Base-by-base conservation (phyloP, 768 basidiomycete species). In the Boletales sp. region DNA sequence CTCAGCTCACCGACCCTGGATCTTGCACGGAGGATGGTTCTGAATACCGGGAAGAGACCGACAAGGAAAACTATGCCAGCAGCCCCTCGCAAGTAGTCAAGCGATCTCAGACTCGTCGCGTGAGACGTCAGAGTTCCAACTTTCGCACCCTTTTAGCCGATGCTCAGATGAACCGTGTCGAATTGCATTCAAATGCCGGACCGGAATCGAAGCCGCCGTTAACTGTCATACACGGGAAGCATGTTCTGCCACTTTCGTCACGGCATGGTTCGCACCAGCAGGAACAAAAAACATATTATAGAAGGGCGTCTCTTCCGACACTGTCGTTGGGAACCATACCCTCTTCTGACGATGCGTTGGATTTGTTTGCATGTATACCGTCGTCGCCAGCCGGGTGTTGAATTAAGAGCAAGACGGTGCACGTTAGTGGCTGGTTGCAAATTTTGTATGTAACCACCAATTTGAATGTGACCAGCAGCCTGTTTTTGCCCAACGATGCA, bases 281-380 rank as follows among this genome's bases (percentile, higher is more conserved):
- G 39, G 44, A 55, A 50, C 48, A 52, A 30, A 46, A 44, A 33
- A 15, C 40, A 32, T 38, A 38, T 21, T 33, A 18, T 37, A 51
- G 46, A 46, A 55, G n/a, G 35, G 45, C 14, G 13, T 41, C 38
- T 1, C 37, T 33, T 9, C 39, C 42, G 9, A 42, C 34, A 17
- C 39, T 32, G 14, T n/a, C 47, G 3, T 30, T 48, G n/a, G 25
- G 40, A 43, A 40, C 44, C 53, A 41, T 65, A 43, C 48, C 58
- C 14, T 47, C 57, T 38, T 81, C 79, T 11, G 79, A 81, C 44
- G 79, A 81, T 54, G 71, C 71, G 6, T 61, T 81, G 55, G 69
- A 81, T 63, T 62, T 81, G 49, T 80, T 81, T 59, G 70, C 74
- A 17, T 69, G 61, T 53, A 49, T 57, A 28, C 62, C 57, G 38